Conservation (phyloP, 2,329 filamentous ascomycete genomes). For the Seiridium cupressi region DNA sequence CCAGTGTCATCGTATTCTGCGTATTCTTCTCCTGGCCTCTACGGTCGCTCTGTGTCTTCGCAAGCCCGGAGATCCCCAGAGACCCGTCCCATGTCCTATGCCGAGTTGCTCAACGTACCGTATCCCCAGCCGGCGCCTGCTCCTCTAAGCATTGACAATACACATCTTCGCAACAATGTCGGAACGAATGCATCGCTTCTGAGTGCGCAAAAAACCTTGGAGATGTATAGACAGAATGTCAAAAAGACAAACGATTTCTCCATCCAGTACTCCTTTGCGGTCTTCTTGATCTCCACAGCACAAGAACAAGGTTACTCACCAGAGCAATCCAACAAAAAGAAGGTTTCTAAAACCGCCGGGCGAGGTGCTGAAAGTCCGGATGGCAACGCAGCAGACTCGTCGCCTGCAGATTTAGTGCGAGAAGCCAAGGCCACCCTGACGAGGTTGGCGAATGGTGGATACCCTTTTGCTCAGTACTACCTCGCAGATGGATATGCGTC, state of each 20-base stretch:
- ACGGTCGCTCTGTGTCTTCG: conserved; percentile 46
- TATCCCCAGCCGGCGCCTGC: conserved; percentile 76
- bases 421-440: conserved; percentile 91
- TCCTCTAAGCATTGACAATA: conserved; percentile 75
- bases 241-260: conserved; percentile 93
- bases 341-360: conserved; percentile 39
- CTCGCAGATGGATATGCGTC: conserved; percentile 92
- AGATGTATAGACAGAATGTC: conserved; percentile 96
- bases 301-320: conserved; percentile 68
- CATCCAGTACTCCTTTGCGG: conserved; percentile 93
- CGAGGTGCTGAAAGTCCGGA: conserved; percentile 47
- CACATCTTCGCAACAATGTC: conserved; percentile 72
- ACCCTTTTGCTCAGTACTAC: conserved; percentile 98
- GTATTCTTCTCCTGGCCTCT: conserved; percentile 66
- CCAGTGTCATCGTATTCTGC: conserved; percentile 77
- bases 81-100: conserved; percentile 50
- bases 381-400: conserved; percentile 32
- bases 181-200: conserved; percentile 89
- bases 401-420: conserved; percentile 67
- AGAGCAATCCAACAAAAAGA: conserved; percentile 43
- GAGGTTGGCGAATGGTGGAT: conserved; percentile 79
- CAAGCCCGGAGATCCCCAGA: conserved; percentile 57
- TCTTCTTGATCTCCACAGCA: conserved; percentile 88
- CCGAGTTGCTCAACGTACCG: conserved; percentile 63
- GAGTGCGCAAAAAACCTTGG: conserved; percentile 87